These are phyloP conservation scores for Phytophthora fragariaefolia DNA, from an alignment of 352 stramenopile species.

Conservation along the genomic window DNA sequence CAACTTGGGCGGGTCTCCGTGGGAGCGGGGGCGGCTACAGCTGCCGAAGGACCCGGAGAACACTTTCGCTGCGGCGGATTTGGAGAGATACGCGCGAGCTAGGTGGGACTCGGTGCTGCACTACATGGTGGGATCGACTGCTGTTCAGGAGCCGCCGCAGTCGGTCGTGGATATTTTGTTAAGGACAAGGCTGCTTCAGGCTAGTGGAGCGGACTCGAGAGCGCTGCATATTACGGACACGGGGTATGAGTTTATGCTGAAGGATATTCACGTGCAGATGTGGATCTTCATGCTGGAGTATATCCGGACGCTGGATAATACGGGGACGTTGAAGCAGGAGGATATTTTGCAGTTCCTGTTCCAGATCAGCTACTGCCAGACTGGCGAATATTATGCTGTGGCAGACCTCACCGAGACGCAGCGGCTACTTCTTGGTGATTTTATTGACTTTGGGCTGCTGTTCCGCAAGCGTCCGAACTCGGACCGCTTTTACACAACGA, in stretches of 20 bases:
- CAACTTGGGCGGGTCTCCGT: slow-evolving; percentile 74
- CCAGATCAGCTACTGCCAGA: slow-evolving; percentile 91
- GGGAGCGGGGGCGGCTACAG: slow-evolving; percentile 60
- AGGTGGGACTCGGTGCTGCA: slow-evolving; percentile 78
- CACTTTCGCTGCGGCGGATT: slow-evolving; percentile 52
- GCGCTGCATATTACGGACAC: slow-evolving; percentile 88
- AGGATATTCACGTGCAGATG: slow-evolving; percentile 92
- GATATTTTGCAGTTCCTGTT: slow-evolving; percentile 92
- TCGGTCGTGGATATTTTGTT: slow-evolving; percentile 80
- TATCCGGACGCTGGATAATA: slow-evolving; percentile 85
- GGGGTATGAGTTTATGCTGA: slow-evolving; percentile 93
- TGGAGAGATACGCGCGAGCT: slow-evolving; percentile 67
- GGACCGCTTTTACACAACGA: slow-evolving; percentile 90
- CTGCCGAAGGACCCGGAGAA: slow-evolving; percentile 54
- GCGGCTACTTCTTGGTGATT: slow-evolving; percentile 79
- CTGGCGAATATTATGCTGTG: slow-evolving; percentile 85
- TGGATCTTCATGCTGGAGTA: slow-evolving; percentile 93
- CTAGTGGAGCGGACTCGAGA: slow-evolving; percentile 57
- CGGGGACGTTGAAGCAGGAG: slow-evolving; percentile 75
- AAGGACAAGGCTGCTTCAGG: slow-evolving; percentile 73
- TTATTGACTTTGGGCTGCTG: slow-evolving; percentile 89
- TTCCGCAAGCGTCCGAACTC: slow-evolving; percentile 66
- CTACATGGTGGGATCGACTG: slow-evolving; percentile 79
- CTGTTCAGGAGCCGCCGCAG: slow-evolving; percentile 65
- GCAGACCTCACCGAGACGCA: slow-evolving; percentile 79